phyloP scores from a whole-genome alignment of 1,284 basidiomycete species.

The Cutaneotrichosporon sp. region DNA sequence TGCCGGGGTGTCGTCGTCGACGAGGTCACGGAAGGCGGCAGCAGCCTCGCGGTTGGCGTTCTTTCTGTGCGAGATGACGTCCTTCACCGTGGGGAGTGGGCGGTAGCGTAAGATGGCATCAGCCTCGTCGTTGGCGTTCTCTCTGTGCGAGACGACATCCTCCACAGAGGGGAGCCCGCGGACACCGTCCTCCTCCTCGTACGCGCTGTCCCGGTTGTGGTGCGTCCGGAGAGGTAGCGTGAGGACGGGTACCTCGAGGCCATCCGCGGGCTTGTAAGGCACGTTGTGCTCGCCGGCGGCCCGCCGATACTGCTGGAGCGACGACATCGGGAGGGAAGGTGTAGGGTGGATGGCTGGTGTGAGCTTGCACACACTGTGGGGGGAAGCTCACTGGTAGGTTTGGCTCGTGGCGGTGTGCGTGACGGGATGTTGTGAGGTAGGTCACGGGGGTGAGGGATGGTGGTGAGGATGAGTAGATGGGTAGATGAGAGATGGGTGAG shows the following conservation, averaged over 20 bases:
- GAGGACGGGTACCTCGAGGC: too few relatives aligned
- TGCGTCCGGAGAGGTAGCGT: not conserved
- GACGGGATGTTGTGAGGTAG: not conserved
- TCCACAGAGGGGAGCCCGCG: not conserved
- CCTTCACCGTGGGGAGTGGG: conserved; percentile 1
- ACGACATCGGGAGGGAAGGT: not conserved
- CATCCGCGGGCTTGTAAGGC: not conserved
- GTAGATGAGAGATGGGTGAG: not conserved
- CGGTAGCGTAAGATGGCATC: not conserved
- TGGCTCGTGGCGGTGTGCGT: too few relatives aligned
- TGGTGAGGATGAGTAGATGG: not conserved
- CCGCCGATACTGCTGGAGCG: not conserved
- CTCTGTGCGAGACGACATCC: not conserved
- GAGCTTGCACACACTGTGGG: too few relatives aligned
- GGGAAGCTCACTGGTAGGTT: too few relatives aligned
- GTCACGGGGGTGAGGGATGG: too few relatives aligned
- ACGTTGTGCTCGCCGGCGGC: not conserved
- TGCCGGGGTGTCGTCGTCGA: not conserved
- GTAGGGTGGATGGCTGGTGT: not conserved
- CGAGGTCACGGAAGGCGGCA: not conserved
- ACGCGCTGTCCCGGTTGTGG: not conserved
- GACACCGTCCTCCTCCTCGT: not conserved
- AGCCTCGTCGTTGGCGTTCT: not conserved
- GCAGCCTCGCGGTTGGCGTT: not conserved
- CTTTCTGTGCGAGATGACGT: conserved; percentile 2